Evolutionary conservation across 1,284 basidiomycete species (phyloP), one percentile per base, ranked within the genome.

Genomic region (Trichosporon faecale): DNA sequence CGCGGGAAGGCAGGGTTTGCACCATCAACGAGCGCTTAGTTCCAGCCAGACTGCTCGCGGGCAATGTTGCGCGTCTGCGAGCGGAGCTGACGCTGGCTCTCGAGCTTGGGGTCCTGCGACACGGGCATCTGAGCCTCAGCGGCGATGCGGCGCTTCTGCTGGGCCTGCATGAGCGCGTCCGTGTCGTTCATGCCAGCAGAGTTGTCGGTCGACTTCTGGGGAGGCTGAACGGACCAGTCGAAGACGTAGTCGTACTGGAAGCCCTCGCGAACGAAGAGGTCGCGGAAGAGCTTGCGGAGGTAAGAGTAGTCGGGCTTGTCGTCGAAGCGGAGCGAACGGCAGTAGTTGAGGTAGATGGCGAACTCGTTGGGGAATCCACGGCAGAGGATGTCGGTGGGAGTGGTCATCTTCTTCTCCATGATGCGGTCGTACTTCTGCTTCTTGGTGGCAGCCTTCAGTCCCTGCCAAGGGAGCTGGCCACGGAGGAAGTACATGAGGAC

Each of bases 351-450:
- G 88, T 97, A 98, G 78, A 97, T 96, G 64, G 93, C 94, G 76
- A 97, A 97, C 85, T 98, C 95, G 85, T 95, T 95, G 75, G 95
- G 95, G 89, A 95, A 97, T 35, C 93, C 94, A 76, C 94, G 94
- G 87, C 95, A 97, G 29, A 98, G 89, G 70, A 95, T 87, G 82
- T 97, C 94, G 69, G 94, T 98, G 23, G 95, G 94, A 0, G 95
- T 97, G 35, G 95, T 97, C 95, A 98, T 98, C 95, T 79, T 85
- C 90, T 98, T 98, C 87, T 98, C 95, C 94, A 97, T 97, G 86
- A 98, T 98, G 70, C 94, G 90, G 84, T 98, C 95, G 85, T 98
- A 97, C 86, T 98, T 98, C 87, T 98, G 95, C 89, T 98, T 98
- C 91, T 97, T 98, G 70, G 95, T 97, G 44, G 95, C 95, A 72